Conservation (phyloP, 257 asterid species). For the Penstemon newberryi region DNA sequence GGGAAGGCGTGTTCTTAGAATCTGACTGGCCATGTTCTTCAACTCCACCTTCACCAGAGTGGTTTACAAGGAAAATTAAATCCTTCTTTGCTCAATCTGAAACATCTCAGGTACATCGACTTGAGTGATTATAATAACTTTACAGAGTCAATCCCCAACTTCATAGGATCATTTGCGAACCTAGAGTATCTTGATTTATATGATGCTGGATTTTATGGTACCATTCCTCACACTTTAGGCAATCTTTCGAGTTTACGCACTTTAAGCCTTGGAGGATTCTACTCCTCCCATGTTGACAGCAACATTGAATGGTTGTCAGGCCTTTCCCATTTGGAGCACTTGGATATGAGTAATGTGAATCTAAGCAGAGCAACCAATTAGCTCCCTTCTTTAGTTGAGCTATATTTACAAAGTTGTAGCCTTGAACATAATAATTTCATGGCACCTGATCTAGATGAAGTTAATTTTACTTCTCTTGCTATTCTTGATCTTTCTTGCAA, state of each 20-base stretch:
- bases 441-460: not conserved
- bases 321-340: conserved; percentile 16
- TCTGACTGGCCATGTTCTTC: conserved; percentile 11
- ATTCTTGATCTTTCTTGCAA: conserved; percentile 15
- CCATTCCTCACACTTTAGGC: conserved; percentile 13
- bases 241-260: conserved; percentile 25
- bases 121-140: conserved; percentile 20
- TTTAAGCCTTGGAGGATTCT: not conserved
- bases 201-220: not conserved
- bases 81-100: conserved; percentile 23
- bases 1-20: conserved; percentile 31
- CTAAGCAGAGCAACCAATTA: conserved; percentile 13
- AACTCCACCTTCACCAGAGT: not conserved
- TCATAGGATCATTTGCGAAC: conserved; percentile 22
- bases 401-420: not conserved
- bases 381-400: conserved; percentile 11
- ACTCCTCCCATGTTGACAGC: not conserved
- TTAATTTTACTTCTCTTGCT: conserved; percentile 16
- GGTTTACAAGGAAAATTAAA: not conserved
- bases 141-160: conserved; percentile 12
- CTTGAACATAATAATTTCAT: not conserved
- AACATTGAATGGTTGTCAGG: conserved; percentile 18
- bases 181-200: conserved; percentile 19
- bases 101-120: conserved; percentile 15
- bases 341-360: conserved; percentile 1